These are phyloP conservation scores for Ogataea degrootiae DNA, from an alignment of 805 yeast species.

Conservation along the genomic window DNA sequence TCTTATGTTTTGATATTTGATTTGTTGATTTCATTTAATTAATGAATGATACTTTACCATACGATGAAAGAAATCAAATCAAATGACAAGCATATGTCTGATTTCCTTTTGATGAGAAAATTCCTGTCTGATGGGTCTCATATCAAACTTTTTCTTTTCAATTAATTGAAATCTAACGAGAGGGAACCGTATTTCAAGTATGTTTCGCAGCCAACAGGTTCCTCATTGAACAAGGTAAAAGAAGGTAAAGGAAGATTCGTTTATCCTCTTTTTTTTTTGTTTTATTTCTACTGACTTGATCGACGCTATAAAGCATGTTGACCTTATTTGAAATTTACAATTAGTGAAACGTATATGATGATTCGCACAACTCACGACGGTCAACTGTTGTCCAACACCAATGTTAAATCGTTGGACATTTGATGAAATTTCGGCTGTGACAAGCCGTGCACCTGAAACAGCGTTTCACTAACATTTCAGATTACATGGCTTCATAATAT, in stretches of 20 bases:
- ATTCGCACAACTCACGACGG: slow-evolving; percentile 41
- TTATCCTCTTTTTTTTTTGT: neutral
- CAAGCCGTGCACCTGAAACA: slow-evolving; percentile 65
- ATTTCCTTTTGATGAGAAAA: slow-evolving; percentile 52
- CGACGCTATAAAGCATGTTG: too few relatives aligned
- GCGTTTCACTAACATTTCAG: neutral
- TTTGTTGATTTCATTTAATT: neutral
- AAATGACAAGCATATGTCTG: slow-evolving; percentile 99
- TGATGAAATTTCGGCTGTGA: slow-evolving; percentile 81
- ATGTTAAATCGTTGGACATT: slow-evolving; percentile 30
- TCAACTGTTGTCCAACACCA: slow-evolving; percentile 33
- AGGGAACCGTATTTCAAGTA: too few relatives aligned
- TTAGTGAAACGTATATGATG: slow-evolving; percentile 32
- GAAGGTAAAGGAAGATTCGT: neutral
- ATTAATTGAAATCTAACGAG: too few relatives aligned
- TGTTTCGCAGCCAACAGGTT: neutral
- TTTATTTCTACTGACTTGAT: neutral
- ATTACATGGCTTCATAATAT: neutral
- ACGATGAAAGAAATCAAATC: slow-evolving; percentile 58
- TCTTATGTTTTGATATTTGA: neutral
- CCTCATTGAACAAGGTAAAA: slow-evolving; percentile 1
- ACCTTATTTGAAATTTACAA: slow-evolving; percentile 1
- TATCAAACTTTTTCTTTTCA: neutral
- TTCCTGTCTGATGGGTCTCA: slow-evolving; percentile 50
- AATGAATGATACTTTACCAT: slow-evolving; percentile 26